Evolutionary conservation across 805 yeast species (phyloP), one percentile per base, ranked within the genome.

Genomic region (Wickerhamomyces kurtzmanii): DNA sequence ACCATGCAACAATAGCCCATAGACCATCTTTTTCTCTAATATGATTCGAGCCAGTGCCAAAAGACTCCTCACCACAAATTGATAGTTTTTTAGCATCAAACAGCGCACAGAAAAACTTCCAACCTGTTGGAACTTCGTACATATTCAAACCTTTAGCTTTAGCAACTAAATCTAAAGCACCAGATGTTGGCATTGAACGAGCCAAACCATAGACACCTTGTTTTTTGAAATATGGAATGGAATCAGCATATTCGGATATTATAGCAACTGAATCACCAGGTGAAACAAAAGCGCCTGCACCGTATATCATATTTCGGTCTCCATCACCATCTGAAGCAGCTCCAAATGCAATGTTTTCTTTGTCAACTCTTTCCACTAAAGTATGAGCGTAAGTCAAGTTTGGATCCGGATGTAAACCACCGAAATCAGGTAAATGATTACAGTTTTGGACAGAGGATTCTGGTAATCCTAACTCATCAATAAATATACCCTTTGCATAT

Each of bases 301-400:
- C 98, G 55, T 91, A 91, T 47, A 89, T 89, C 98, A 89, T 89
- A 55, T 89, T 89, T 61, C 98, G 75, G 53, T 89, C 98, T 55
- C 98, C 98, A 46, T 89, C 98, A 55, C 98, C 98, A 51, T 85
- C 98, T n/a, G 94, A 81, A 7, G 97, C 97, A 21, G 97, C 97
- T 38, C 98, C 98, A 52, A 89, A 89, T 6, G 89, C 82, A 40
- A 87, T 82, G 33, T 73, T 59, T 33, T 81, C 81, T 13, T 55
- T 49, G 48, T 91, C 96, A n/a, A 89, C 98, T 38, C 69, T 68
- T 19, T 72, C 79, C 13, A 89, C 98, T 38, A 89, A 65, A 12
- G 94, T 75, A 34, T 68, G 72, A 8, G 97, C 98, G 50, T 91
- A 89, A 10, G 96, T 87, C 54, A 89, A 69, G 60, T 89, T 89